Base-by-base conservation (phyloP, 345 rosid species). In the Tarenaya hassleriana region DNA sequence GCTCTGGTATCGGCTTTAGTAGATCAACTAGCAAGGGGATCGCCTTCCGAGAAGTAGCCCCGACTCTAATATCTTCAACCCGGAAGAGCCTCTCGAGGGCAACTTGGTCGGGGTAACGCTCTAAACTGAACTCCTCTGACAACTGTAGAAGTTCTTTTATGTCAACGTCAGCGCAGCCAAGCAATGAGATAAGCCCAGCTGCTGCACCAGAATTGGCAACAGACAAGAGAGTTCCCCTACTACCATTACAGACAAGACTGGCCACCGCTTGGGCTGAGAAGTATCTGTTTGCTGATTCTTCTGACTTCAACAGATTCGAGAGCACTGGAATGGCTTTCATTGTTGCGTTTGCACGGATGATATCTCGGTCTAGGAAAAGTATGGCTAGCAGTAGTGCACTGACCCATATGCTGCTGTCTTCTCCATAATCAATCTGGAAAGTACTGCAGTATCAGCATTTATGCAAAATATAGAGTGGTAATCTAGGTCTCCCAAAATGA, bases 201-300 rank as follows among this genome's bases (percentile, higher is more conserved):
- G 95, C 95, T 24, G 97, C 89, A 54, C 97, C 96, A 16, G 99
- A 94, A 73, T 86, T 94, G 46, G 97, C 95, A 69, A 94, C 97
- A 55, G 99, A 86, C 16, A 94, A 75, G 50, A 94, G 91, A 40
- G 97, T 94, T 31, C 99, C 99, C 69, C 99, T 64, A 69, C 96
- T 94, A 61, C 99, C 99, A 48, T 94, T 94, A 66, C 99, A 86
- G 61, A 94, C 95, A 43, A 94, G 77, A 74, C 96, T 89, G 39
- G 94, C 79, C 24, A 86, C 47, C 34, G 96, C 96, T 77, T 94
- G 96, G 20, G 97, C 99, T 66, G 95, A 95, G 77, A 94, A 94
- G 73, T 84, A 94, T 73, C 88, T 80, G 70, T 86, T 81, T 50
- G 92, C 80, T 3, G 67, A 73, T 59, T 88, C 96, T 68, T 88